Evolutionary conservation across 192 early-diverging fungal species (phyloP).

Genomic region (Coemansia sp.): DNA sequence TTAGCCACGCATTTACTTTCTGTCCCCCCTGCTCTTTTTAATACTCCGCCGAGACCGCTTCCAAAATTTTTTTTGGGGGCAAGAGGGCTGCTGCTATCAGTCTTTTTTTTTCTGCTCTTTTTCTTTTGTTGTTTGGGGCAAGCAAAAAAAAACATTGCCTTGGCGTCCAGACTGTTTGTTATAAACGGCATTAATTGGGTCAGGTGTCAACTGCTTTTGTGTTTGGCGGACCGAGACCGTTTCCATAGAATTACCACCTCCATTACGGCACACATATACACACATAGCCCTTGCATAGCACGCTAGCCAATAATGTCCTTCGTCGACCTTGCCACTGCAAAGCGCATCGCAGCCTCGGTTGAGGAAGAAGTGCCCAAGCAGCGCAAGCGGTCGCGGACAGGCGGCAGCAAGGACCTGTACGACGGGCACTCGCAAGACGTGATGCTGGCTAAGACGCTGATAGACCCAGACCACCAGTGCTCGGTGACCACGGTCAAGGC

Average conservation of each 20-base stretch:
- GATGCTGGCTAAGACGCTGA: conserved; percentile 54
- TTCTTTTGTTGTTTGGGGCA: too few relatives aligned
- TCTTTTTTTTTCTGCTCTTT: too few relatives aligned
- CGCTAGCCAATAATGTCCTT: conserved; percentile 11
- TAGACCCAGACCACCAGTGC: conserved; percentile 55
- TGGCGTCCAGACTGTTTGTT: too few relatives aligned
- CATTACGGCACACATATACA: conserved; percentile 1
- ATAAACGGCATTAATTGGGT: not conserved
- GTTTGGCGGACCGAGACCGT: not conserved
- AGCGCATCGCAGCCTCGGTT: conserved; percentile 27
- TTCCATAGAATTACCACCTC: not conserved
- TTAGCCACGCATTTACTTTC: not conserved
- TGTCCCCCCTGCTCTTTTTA: not conserved
- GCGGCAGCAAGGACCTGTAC: conserved; percentile 54
- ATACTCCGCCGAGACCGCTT: not conserved
- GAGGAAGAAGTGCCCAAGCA: conserved; percentile 39
- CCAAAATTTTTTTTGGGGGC: too few relatives aligned
- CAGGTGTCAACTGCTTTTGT: not conserved
- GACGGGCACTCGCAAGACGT: conserved; percentile 54
- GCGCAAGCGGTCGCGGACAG: conserved; percentile 54
- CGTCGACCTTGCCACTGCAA: conserved; percentile 17
- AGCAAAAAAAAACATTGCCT: too few relatives aligned
- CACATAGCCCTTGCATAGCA: not conserved
- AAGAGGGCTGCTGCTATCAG: too few relatives aligned
- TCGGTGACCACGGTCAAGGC: conserved; percentile 54